Percentiles rank a stretch among this genome's conserved stretches.
Evolutionary conservation across 2,329 filamentous ascomycete genomes (phyloP).

Genomic region (Fusarium sp.): DNA sequence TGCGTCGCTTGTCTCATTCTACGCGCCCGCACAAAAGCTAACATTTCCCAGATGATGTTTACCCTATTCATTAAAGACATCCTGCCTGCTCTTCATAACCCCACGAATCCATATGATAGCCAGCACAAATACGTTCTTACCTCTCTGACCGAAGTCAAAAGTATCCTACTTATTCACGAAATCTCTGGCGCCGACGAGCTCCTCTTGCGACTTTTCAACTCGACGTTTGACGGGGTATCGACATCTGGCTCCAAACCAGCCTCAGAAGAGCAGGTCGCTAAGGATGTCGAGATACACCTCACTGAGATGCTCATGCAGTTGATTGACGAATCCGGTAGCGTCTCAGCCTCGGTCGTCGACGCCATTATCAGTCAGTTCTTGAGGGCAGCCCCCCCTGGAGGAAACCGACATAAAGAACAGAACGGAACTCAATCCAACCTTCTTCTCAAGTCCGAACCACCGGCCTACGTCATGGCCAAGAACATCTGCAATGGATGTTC

Average conservation of each 20-base stretch:
- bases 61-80: slow-evolving; percentile 85
- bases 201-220: slow-evolving; percentile 83
- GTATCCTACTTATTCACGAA: slow-evolving; percentile 90
- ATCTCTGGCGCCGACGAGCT: slow-evolving; percentile 84
- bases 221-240: slow-evolving; percentile 92
- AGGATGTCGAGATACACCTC: slow-evolving; percentile 94
- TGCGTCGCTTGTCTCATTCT: slow-evolving; percentile 50
- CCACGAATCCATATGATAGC: slow-evolving; percentile 88
- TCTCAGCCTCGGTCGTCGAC: slow-evolving; percentile 87
- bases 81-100: slow-evolving; percentile 85
- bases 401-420: slow-evolving; percentile 69
- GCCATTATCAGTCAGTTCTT: slow-evolving; percentile 96
- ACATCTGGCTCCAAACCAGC: slow-evolving; percentile 74
- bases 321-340: slow-evolving; percentile 81
- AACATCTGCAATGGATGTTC: slow-evolving; percentile 88
- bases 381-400: slow-evolving; percentile 78
- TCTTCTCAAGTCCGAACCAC: slow-evolving; percentile 85
- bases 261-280: slow-evolving; percentile 84
- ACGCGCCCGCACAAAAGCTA: slow-evolving; percentile 28
- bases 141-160: slow-evolving; percentile 92
- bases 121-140: slow-evolving; percentile 93
- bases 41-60: slow-evolving; percentile 82
- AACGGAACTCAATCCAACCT: slow-evolving; percentile 86
- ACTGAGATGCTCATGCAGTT: slow-evolving; percentile 84
- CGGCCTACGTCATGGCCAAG: slow-evolving; percentile 96